Percentiles rank a stretch among this genome's conserved stretches.
phyloP scores from a whole-genome alignment of 2,329 filamentous ascomycete species.

The Botrytis medusae region DNA sequence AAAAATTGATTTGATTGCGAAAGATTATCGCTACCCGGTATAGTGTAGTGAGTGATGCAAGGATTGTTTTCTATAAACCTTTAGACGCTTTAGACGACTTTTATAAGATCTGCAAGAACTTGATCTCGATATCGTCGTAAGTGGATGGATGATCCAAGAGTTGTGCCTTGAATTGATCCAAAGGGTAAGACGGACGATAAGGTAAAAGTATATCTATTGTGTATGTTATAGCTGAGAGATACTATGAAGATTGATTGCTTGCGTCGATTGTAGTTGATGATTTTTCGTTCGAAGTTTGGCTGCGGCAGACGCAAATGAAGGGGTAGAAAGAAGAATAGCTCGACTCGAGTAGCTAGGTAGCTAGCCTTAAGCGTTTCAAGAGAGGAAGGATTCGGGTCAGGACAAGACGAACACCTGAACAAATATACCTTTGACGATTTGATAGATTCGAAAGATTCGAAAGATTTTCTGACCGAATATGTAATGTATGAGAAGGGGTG shows the following conservation, averaged over 20 bases:
- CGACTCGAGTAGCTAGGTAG: not conserved
- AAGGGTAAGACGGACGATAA: no score
- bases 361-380: not conserved
- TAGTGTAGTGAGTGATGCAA: slow-evolving; percentile 4
- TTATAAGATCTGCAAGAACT: not conserved
- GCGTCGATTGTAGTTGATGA: not conserved
- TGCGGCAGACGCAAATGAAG: slow-evolving; percentile 7
- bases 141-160: no score
- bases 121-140: not conserved
- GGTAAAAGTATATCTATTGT: not conserved
- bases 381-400: not conserved
- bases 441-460: not conserved
- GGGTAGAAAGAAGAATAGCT: slow-evolving; percentile 7
- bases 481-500: not conserved
- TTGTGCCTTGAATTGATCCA: not conserved
- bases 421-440: not conserved
- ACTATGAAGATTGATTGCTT: not conserved
- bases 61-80: slow-evolving; percentile 3
- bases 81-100: slow-evolving; percentile 9
- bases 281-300: not conserved
- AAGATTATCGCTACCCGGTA: not conserved
- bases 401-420: slow-evolving; percentile 10
- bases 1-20: slow-evolving; percentile 9
- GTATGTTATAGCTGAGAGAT: not conserved
- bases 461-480: not conserved